Conservation (phyloP, 2,329 filamentous ascomycete species). For the Beauveria sp. region DNA sequence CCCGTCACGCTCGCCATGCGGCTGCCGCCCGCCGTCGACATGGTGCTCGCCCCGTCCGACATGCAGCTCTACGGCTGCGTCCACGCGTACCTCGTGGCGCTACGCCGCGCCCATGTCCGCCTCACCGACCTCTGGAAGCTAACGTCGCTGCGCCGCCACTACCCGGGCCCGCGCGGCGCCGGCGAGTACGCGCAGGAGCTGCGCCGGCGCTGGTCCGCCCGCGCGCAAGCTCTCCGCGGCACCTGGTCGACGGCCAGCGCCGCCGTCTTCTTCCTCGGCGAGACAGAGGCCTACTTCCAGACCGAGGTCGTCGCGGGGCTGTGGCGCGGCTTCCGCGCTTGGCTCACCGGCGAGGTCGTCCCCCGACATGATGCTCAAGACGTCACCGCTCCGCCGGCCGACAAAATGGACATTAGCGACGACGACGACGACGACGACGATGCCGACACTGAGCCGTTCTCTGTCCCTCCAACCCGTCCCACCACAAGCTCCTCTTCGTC, state of each 20-base stretch:
- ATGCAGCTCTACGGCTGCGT: conserved; percentile 75
- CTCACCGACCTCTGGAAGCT: conserved; percentile 83
- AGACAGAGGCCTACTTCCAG: conserved; percentile 82
- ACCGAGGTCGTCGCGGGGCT: conserved; percentile 77
- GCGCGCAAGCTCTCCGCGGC: conserved; percentile 64
- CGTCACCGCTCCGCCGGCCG: not conserved
- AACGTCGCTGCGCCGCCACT: conserved; percentile 66
- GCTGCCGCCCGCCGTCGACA: conserved; percentile 71
- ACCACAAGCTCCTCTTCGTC: conserved; percentile 14
- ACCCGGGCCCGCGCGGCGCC: conserved; percentile 61
- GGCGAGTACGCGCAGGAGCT: conserved; percentile 52
- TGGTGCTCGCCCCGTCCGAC: conserved; percentile 74
- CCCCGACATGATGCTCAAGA: not conserved
- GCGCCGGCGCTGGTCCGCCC: conserved; percentile 54
- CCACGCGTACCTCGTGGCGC: conserved; percentile 77
- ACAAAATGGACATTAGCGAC: conserved; percentile 1
- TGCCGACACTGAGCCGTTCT: too few species aligned
- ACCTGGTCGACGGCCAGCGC: conserved; percentile 88
- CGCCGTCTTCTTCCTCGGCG: conserved; percentile 80
- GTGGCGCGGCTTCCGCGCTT: conserved; percentile 71
- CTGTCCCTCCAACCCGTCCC: conserved; percentile 14
- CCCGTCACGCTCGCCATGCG: conserved; percentile 62
- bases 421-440: not conserved
- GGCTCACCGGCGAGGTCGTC: conserved; percentile 50
- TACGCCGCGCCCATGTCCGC: conserved; percentile 78